Evolutionary conservation across 1,284 basidiomycete species (phyloP), one percentile per base, ranked within the genome.

Genomic region (Lignosus rhinocerotis): DNA sequence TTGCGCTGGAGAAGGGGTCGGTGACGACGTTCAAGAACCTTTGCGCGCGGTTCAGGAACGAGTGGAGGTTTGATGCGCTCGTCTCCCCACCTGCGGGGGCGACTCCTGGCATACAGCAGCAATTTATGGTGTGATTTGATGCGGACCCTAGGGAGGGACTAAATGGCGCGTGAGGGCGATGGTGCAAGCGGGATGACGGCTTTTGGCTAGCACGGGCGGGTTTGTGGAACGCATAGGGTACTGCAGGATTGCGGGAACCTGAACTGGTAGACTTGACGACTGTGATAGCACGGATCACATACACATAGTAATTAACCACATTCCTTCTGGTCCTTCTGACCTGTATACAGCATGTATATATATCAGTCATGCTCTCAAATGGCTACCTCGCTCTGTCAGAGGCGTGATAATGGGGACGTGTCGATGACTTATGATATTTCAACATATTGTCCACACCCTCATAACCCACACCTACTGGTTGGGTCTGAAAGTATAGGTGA

Each of bases 1-100:
- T 96, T 69, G 80, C 92, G 21, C 90, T 94, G 66, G 94, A 96
- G 78, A 96, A 94, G 74, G 94, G 94, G 14, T 90, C 93, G 4
- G 77, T 89, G 68, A 87, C 89, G 60, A 88, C 89, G 51, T 94
- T 96, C 77, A 87, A 86, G 71, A 76, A 80, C 11, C 78, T 94
- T 17, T 91, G 88, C 76, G 82, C 83, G 66, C 80, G 81, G 61
- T 71, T 96, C 67, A 83, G 87, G 66, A 81, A 85, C 34, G 82
- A 84, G 63, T 91, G 88, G 88, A 71, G 72, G 59, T 64, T 80
- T 56, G 80, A 79, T 58, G 70, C 70, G 59, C 62, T 74, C 62
- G 65, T 69, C 45, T 70, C 72, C 70, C 72, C 55, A 17, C 30
- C 41, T 19, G 56, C 55, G 19, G 60, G 50, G 16, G 56, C 39